phyloP scores from a whole-genome alignment of 192 early-diverging fungal species.

The Thoreauomyces humboldtii region DNA sequence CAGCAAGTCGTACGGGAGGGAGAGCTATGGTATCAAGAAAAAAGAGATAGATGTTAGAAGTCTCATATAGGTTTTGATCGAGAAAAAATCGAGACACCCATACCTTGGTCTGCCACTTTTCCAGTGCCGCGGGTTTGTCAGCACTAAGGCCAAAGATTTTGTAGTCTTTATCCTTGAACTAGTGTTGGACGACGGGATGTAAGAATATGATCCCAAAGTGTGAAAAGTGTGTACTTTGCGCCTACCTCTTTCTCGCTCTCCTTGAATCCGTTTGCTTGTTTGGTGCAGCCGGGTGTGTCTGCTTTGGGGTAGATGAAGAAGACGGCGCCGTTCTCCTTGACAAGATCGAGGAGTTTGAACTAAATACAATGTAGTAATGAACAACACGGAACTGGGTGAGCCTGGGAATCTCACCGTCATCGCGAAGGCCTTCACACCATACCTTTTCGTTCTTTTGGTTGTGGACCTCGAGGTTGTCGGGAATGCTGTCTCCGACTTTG shows the following conservation, averaged over 20 bases:
- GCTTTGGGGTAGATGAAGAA: conserved; percentile 23
- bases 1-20: conserved; percentile 13
- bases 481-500: background rate
- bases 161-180: conserved; percentile 14
- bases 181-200: no score
- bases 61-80: background rate
- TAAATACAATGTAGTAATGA: background rate
- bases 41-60: background rate
- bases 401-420: background rate
- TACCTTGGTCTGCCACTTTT: conserved; percentile 16
- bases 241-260: conserved; percentile 12
- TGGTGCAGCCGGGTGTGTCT: conserved; percentile 23
- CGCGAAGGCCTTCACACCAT: background rate
- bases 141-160: conserved; percentile 4
- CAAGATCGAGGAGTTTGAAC: conserved; percentile 4
- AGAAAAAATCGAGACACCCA: no score
- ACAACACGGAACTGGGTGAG: background rate
- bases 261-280: conserved; percentile 20
- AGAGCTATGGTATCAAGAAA: background rate
- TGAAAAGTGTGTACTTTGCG: no score
- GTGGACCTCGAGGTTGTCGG: background rate
- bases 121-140: background rate
- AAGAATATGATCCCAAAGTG: no score
- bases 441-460: conserved; percentile 1
- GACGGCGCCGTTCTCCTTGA: background rate